Base-by-base conservation (phyloP, 192 early-diverging fungal species). In the Entomortierella lignicola region DNA sequence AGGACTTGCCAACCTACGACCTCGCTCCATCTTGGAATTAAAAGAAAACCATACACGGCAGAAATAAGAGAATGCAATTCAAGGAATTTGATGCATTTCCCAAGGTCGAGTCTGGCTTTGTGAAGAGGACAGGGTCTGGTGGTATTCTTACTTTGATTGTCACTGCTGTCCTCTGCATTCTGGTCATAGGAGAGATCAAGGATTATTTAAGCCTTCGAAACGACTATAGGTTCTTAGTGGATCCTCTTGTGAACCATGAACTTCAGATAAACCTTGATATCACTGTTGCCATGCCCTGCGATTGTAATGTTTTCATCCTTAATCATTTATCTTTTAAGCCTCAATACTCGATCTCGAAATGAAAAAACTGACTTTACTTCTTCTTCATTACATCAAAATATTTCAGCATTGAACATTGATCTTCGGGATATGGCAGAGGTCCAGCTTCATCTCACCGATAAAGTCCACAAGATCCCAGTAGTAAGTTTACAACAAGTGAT, bases 181-280 rank as follows among this genome's bases (percentile, higher is more conserved):
- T 98, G 39, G 86, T 88, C 30, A 30, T 85, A 26, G 83, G 88
- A 60, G 97, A 98, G 71, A 82, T 92, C 44, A 68, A 65, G 42
- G 88, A 91, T 55, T 97, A 93, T 66, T 66, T 82, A 58, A 87
- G 54, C 34, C 72, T 91, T 34, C 66, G 85, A n/a, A 89, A 91
- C 57, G 82, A 87, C 31, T 95, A 95, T 65, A 86, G 90, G 71
- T 97, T 98, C 56, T 21, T 91, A 20, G 91, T 98, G 23, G 97
- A 97, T 82, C 81, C 88, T 15, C 63, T 81, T 20, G 71, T 89
- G 53, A 86, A 87, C 60, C 85, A 87, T 15, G 60, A 80, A 17
- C 66, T 98, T 62, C 90, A 92, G 72, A 92, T 98, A 34, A 96
- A 97, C 77, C 58, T 97, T 41, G 97, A 94, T 71, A 64, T 97